phyloP scores from a whole-genome alignment of 371 early-diverging fungal species.

The Nematocida parisii region DNA sequence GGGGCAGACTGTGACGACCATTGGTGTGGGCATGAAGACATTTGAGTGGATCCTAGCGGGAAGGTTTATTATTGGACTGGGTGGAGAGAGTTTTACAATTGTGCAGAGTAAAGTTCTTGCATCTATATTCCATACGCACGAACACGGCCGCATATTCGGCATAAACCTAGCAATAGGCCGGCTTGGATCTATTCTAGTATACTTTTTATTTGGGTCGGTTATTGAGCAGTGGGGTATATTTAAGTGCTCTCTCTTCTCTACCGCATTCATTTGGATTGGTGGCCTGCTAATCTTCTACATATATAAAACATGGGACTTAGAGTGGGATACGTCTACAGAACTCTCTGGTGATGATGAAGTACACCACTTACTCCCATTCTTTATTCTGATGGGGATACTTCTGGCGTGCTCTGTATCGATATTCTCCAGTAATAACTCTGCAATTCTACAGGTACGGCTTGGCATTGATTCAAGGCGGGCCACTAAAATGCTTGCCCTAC shows the following conservation, averaged over 20 bases:
- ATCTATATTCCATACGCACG: conserved; percentile 71
- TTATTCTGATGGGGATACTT: conserved; percentile 57
- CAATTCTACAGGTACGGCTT: conserved; percentile 65
- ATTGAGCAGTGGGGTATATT: conserved; percentile 13
- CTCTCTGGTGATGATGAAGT: conserved; percentile 12
- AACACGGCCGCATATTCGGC: conserved; percentile 73
- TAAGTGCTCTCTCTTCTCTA: conserved; percentile 33
- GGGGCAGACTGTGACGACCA: conserved; percentile 72
- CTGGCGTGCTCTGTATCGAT: conserved; percentile 65
- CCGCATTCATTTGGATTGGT: conserved; percentile 43
- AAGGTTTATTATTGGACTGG: conserved; percentile 74
- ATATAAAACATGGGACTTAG: not conserved
- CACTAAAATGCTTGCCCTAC: conserved; percentile 59
- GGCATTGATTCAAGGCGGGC: conserved; percentile 36
- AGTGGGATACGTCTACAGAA: not conserved
- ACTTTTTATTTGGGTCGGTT: conserved; percentile 71
- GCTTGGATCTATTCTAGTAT: conserved; percentile 73
- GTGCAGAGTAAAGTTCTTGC: conserved; percentile 72
- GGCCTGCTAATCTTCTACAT: conserved; percentile 6
- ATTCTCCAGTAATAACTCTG: conserved; percentile 65
- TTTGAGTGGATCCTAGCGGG: conserved; percentile 72
- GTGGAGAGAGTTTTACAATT: conserved; percentile 75
- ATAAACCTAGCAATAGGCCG: conserved; percentile 72
- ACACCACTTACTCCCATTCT: conserved; percentile 57
- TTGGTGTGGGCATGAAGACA: conserved; percentile 70